Conservation (phyloP, 73 alveolate genomes). For the Durusdinium trenchii region DNA sequence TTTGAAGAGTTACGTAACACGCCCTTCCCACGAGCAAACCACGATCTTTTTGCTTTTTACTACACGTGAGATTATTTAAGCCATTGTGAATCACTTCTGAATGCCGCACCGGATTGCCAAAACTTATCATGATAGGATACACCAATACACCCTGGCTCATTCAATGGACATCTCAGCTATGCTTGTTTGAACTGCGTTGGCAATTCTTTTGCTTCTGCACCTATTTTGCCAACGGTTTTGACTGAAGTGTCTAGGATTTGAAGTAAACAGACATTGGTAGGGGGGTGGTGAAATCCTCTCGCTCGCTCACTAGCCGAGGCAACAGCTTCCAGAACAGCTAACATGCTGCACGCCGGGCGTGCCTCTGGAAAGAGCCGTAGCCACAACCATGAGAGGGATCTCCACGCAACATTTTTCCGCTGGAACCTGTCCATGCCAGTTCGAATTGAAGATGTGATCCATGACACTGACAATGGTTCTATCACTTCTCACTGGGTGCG, state of each 20-base stretch:
- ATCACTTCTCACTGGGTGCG: neutral
- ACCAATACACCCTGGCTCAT: no score
- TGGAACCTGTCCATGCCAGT: conserved; percentile 8
- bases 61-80: no score
- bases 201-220: neutral
- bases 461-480: neutral
- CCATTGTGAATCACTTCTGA: no score
- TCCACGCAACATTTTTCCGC: neutral
- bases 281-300: neutral
- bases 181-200: no score
- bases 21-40: no score
- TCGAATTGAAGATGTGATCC: neutral
- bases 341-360: neutral
- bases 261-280: neutral
- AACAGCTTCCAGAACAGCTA: neutral
- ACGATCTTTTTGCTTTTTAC: no score
- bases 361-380: neutral
- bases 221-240: no score
- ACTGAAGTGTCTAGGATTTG: neutral
- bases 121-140: no score
- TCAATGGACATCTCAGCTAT: no score
- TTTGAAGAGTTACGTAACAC: no score
- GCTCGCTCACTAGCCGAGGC: neutral
- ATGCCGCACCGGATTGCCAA: no score
- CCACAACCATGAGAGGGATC: neutral